Evolutionary conservation across 441 rosid species (phyloP).

Genomic region (Eruca vesicaria): DNA sequence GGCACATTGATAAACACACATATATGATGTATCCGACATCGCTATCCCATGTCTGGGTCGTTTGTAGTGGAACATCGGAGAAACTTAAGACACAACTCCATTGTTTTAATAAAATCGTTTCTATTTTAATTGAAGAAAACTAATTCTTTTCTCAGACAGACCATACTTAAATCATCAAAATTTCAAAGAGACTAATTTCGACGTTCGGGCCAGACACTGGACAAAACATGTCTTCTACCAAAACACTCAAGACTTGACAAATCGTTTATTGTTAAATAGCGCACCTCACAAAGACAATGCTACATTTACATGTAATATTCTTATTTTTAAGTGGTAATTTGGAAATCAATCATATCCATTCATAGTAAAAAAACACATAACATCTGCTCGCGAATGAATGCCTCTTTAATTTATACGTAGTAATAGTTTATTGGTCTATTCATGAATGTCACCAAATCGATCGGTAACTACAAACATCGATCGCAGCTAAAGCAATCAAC

Average conservation of each 20-base stretch:
- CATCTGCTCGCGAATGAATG: not conserved
- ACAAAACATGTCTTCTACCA: slow-evolving; percentile 19
- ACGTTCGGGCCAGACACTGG: not conserved
- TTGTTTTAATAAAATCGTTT: not conserved
- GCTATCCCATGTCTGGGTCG: slow-evolving; percentile 8
- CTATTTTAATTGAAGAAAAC: not conserved
- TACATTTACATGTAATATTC: not conserved
- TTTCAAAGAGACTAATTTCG: slow-evolving; percentile 8
- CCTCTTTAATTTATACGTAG: not conserved
- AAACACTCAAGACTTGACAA: slow-evolving; percentile 6
- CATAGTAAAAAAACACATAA: not conserved
- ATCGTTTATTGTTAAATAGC: not conserved
- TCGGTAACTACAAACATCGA: not conserved
- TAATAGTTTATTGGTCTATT: not conserved
- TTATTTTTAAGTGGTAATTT: not conserved
- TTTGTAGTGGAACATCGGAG: not conserved
- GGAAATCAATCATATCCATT: not conserved
- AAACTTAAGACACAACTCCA: not conserved
- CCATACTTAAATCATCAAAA: not conserved
- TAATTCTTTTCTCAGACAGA: not conserved
- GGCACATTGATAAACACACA: not conserved
- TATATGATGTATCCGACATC: slow-evolving; percentile 6
- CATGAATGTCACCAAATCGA: slow-evolving; percentile 9
- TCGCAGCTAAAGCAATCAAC: not conserved
- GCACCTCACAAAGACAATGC: not conserved